phyloP scores from a whole-genome alignment of 768 basidiomycete species.

The Psilocybe cubensis region DNA sequence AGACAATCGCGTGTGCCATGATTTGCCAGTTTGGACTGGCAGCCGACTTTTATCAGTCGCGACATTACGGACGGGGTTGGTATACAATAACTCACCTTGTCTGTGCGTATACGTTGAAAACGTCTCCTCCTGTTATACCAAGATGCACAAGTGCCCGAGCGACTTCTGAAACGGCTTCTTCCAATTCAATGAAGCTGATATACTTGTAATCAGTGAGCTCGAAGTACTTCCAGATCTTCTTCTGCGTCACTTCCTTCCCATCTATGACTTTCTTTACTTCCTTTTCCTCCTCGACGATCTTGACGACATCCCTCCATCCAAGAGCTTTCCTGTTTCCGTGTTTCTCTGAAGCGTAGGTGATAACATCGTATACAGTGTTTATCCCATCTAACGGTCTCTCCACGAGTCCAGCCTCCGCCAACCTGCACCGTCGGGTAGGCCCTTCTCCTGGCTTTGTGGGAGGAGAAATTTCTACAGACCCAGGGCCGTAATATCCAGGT shows the following conservation, averaged over 20 bases:
- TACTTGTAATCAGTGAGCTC: constrained; percentile 90
- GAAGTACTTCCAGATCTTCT: constrained; percentile 96
- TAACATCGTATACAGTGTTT: constrained; percentile 79
- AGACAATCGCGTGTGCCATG: constrained; percentile 78
- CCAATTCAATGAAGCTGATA: constrained; percentile 71
- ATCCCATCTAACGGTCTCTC: constrained; percentile 74
- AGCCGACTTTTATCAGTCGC: not conserved
- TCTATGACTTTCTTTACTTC: constrained; percentile 82
- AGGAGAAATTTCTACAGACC: constrained; percentile 63
- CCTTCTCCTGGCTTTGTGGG: constrained; percentile 50
- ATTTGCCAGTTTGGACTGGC: constrained; percentile 85
- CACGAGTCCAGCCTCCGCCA: constrained; percentile 58
- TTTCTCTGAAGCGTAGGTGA: constrained; percentile 72
- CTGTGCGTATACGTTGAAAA: constrained; percentile 90
- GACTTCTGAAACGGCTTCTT: constrained; percentile 64
- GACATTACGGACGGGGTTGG: not conserved
- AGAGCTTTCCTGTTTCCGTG: constrained; percentile 77
- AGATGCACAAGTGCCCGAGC: constrained; percentile 75
- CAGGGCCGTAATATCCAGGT: constrained; percentile 57
- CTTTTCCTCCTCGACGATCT: constrained; percentile 84
- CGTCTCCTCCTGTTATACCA: constrained; percentile 67
- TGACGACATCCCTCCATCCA: constrained; percentile 78
- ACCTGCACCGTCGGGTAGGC: constrained; percentile 58
- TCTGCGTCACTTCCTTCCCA: constrained; percentile 84
- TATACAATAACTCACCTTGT: constrained; percentile 63